A percentile compares a stretch with the other conserved stretches of the same genome.
Evolutionary conservation across 2,329 filamentous ascomycete species (phyloP).

Genomic region (Fusarium oligoseptatum): DNA sequence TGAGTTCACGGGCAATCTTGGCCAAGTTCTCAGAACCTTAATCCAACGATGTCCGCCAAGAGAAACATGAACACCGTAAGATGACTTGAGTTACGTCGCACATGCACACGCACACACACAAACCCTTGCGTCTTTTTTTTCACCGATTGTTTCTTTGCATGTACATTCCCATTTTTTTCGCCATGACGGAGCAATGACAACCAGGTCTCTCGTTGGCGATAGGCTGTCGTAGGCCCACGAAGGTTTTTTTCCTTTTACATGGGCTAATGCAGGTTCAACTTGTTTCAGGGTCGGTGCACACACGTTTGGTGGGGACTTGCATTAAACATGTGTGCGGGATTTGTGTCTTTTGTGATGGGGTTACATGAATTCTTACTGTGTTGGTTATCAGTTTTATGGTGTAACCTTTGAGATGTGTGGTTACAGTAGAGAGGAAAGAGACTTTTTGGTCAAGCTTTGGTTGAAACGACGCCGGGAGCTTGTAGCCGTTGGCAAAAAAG

Average conservation of each 20-base stretch:
- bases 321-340: constrained; percentile 24
- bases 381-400: background rate
- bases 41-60: background rate
- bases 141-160: constrained; percentile 22
- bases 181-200: constrained; percentile 28
- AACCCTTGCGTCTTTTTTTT: constrained; percentile 20
- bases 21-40: background rate
- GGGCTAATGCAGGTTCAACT: constrained; percentile 40
- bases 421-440: background rate
- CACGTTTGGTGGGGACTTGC: constrained; percentile 7
- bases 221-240: constrained; percentile 41
- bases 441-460: constrained; percentile 2
- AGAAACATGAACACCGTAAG: background rate
- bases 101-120: background rate
- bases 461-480: constrained; percentile 18
- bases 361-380: background rate
- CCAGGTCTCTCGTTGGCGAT: constrained; percentile 23
- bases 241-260: background rate
- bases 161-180: constrained; percentile 7
- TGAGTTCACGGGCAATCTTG: background rate
- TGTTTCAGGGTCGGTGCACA: constrained; percentile 40
- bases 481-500: constrained; percentile 3
- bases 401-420: background rate
- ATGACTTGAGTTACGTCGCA: background rate
- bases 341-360: constrained; percentile 3